Percentiles rank a stretch among this genome's conserved stretches.
Conservation (phyloP, 208 protist species). For the Trichomonas vaginalis region DNA sequence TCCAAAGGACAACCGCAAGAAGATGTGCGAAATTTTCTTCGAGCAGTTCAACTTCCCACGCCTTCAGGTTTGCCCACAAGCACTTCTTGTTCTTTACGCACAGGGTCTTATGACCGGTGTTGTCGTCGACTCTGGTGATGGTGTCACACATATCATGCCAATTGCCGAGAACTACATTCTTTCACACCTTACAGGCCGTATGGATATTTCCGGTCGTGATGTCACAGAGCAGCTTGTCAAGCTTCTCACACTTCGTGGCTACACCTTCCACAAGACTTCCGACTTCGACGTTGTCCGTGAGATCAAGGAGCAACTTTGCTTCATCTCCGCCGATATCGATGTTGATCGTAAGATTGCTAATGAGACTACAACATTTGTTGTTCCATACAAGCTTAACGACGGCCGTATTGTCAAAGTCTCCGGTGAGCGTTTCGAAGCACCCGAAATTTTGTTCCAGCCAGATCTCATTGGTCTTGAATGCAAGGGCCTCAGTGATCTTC, state of each 20-base stretch:
- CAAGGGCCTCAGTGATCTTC: neutral
- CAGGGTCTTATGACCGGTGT: conserved; percentile 62
- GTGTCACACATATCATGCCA: conserved; percentile 83
- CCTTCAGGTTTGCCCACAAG: conserved; percentile 67
- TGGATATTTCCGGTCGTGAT: conserved; percentile 54
- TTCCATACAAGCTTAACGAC: conserved; percentile 56
- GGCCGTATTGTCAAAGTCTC: conserved; percentile 41
- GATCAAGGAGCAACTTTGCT: conserved; percentile 58
- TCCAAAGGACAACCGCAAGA: conserved; percentile 62
- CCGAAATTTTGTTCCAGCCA: conserved; percentile 65
- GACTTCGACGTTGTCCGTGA: conserved; percentile 55
- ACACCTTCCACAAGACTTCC: conserved; percentile 48
- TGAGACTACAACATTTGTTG: conserved; percentile 36
- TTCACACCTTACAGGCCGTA: conserved; percentile 44
- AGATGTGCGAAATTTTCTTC: conserved; percentile 66
- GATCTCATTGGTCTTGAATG: conserved; percentile 26
- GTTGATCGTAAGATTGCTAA: conserved; percentile 40
- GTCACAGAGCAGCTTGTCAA: conserved; percentile 52
- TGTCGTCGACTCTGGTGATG: conserved; percentile 80
- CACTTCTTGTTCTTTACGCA: conserved; percentile 68
- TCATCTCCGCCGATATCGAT: conserved; percentile 50
- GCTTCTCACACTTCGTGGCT: conserved; percentile 44
- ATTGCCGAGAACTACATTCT: conserved; percentile 67
- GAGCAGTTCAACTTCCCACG: conserved; percentile 57
- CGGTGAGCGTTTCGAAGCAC: conserved; percentile 44